Evolutionary conservation across 2,329 filamentous ascomycete genomes (phyloP).

Genomic region (Penicillium sp.): DNA sequence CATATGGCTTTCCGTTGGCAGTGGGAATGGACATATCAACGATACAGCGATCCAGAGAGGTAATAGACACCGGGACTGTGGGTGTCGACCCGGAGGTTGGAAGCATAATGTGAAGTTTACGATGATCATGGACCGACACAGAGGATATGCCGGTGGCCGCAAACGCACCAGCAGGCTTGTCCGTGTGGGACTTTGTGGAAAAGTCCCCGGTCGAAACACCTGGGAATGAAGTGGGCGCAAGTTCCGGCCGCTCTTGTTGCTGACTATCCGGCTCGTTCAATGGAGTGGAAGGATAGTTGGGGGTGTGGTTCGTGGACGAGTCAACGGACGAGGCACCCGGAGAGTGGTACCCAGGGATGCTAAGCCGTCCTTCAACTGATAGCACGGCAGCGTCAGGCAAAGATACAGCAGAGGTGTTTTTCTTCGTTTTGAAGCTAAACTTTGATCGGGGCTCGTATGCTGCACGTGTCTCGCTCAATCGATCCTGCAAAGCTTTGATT

Average conservation of each 20-base stretch:
- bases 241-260: slow-evolving; percentile 36
- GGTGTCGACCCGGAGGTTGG: slow-evolving; percentile 68
- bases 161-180: slow-evolving; percentile 51
- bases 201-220: slow-evolving; percentile 20
- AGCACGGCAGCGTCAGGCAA: slow-evolving; percentile 57
- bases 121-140: slow-evolving; percentile 66
- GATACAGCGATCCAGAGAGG: slow-evolving; percentile 66
- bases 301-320: slow-evolving; percentile 37
- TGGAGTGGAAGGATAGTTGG: slow-evolving; percentile 38
- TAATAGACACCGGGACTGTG: slow-evolving; percentile 70
- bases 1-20: slow-evolving; percentile 60
- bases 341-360: slow-evolving; percentile 44
- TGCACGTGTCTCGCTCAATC: slow-evolving; percentile 67
- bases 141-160: slow-evolving; percentile 52
- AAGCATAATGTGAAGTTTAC: slow-evolving; percentile 71
- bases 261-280: slow-evolving; percentile 36
- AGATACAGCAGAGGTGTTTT: slow-evolving; percentile 55
- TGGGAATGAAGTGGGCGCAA: slow-evolving; percentile 37
- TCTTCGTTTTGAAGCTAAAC: slow-evolving; percentile 74
- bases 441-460: slow-evolving; percentile 71
- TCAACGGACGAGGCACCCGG: slow-evolving; percentile 43
- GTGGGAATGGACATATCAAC: slow-evolving; percentile 75
- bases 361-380: slow-evolving; percentile 48
- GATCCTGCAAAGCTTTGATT: slow-evolving; percentile 77
- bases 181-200: slow-evolving; percentile 22